These are phyloP conservation scores for Neofusicoccum laricinum DNA, from an alignment of 2,329 filamentous ascomycete genomes.

Conservation along the genomic window DNA sequence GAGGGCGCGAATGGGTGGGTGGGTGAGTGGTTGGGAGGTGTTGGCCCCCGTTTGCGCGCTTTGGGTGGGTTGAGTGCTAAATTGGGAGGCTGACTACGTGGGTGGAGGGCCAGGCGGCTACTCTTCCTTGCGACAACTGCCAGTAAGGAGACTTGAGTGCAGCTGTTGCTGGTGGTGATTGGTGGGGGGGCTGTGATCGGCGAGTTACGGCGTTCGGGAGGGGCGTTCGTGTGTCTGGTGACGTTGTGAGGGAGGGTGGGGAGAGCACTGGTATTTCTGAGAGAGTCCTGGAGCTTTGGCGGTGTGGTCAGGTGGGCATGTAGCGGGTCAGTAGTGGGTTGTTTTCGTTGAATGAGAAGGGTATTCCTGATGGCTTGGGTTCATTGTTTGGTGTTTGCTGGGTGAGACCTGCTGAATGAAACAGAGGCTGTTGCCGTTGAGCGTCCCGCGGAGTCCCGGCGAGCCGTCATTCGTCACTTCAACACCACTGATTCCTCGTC, in stretches of 20 bases:
- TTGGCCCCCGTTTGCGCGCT: neutral
- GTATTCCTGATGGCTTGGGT: neutral
- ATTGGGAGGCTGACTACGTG: neutral
- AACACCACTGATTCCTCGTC: neutral
- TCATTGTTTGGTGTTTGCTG: neutral
- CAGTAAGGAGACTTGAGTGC: neutral
- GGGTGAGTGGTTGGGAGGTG: neutral
- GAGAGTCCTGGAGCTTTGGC: neutral
- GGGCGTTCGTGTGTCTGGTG: neutral
- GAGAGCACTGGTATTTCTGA: neutral
- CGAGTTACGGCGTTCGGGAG: neutral
- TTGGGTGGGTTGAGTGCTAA: neutral
- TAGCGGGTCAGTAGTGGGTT: neutral
- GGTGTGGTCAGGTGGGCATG: neutral
- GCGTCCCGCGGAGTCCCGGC: neutral
- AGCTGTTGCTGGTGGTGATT: neutral
- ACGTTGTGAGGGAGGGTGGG: neutral
- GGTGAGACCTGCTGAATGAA: neutral
- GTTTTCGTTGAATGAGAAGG: neutral
- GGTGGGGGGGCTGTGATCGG: neutral
- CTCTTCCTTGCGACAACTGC: neutral
- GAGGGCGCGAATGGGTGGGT: neutral
- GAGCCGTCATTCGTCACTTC: neutral
- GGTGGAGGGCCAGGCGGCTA: neutral
- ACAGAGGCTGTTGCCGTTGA: neutral